These are phyloP conservation scores for Mesembryanthemum crystallinum DNA, from an alignment of 148 eudicot species.

Conservation along the genomic window DNA sequence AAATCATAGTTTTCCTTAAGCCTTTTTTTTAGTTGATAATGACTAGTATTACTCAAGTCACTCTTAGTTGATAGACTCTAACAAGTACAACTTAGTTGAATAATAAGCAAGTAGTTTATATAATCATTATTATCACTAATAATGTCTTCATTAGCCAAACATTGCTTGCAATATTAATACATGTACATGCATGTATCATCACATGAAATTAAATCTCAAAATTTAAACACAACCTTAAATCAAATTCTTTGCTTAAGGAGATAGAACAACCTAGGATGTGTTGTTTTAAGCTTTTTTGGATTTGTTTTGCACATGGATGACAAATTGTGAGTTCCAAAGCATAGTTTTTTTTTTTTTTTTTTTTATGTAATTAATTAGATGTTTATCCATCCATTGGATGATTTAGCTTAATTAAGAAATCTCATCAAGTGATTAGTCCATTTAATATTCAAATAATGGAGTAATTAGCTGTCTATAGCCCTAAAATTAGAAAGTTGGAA, in stretches of 20 bases:
- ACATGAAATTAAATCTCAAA: neutral
- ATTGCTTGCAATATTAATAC: no score
- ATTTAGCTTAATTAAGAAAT: neutral
- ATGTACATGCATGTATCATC: neutral
- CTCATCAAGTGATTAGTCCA: constrained; percentile 3
- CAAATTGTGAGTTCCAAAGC: neutral
- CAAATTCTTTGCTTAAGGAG: neutral
- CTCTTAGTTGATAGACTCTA: neutral
- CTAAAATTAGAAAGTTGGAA: constrained; percentile 31
- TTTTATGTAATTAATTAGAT: constrained; percentile 8
- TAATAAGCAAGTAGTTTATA: no score
- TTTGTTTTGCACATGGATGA: constrained; percentile 25
- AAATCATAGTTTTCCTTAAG: neutral
- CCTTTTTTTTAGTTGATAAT: neutral
- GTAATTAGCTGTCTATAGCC: constrained; percentile 13
- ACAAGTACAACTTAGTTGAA: neutral
- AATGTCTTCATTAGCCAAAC: neutral
- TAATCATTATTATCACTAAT: neutral
- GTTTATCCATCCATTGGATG: constrained; percentile 16
- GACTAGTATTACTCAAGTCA: neutral
- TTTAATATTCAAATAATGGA: neutral
- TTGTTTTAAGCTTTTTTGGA: constrained; percentile 12
- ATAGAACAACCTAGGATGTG: constrained; percentile 11
- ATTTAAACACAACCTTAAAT: neutral
- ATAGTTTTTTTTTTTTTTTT: no score